phyloP scores from a whole-genome alignment of 176 grass and related monocot genomes.

The Bromus sterilis region DNA sequence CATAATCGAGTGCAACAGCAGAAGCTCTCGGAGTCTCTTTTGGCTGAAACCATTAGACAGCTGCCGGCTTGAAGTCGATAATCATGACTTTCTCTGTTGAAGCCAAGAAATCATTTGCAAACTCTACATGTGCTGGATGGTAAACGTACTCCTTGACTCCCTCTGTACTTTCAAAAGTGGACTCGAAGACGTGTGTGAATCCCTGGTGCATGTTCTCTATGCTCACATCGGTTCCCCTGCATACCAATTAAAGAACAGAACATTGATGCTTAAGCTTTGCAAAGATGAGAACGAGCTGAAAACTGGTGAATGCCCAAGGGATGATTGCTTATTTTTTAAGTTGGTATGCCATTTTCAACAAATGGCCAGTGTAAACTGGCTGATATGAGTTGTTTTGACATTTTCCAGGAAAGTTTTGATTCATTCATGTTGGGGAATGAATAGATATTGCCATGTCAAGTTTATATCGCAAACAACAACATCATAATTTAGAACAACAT shows the following conservation, averaged over 20 bases:
- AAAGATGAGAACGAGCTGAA: neutral
- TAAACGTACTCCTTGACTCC: constrained; percentile 70
- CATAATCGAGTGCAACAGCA: neutral
- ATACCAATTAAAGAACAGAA: neutral
- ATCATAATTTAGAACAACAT: neutral
- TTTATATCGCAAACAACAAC: neutral
- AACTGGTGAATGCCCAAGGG: neutral
- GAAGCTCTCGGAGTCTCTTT: neutral
- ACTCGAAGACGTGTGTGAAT: constrained; percentile 88
- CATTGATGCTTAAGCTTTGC: neutral
- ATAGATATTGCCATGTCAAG: neutral
- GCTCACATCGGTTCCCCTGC: constrained; percentile 87
- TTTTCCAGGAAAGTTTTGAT: neutral
- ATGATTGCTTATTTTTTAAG: neutral
- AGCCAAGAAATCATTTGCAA: constrained; percentile 50
- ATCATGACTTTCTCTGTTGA: constrained; percentile 49
- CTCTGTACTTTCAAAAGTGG: constrained; percentile 65
- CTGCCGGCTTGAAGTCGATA: constrained; percentile 55
- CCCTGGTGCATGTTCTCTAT: constrained; percentile 88
- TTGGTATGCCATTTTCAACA: neutral
- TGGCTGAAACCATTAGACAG: neutral
- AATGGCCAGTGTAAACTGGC: neutral
- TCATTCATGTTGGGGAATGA: neutral
- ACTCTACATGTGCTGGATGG: constrained; percentile 66
- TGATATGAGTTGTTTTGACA: neutral